Base-by-base conservation (phyloP, 2,329 filamentous ascomycete genomes). In the Graphilbum sp. region DNA sequence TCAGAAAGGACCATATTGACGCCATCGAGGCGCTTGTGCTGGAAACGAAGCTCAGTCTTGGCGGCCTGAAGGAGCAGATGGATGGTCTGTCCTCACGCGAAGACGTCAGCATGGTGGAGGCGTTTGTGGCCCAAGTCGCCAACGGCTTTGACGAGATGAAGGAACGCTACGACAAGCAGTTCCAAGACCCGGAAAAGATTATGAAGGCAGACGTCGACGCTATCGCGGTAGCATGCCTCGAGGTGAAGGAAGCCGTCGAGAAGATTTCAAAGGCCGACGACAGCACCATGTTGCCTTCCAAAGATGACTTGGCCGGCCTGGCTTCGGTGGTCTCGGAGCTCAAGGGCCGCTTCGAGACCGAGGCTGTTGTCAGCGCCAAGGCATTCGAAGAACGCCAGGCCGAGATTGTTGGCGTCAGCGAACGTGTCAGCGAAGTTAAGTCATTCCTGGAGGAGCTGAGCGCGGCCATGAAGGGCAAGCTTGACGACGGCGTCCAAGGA, bases 181-280 rank as follows among this genome's bases (percentile, higher is more conserved):
- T 62, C 10, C 69, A 75, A 16, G 64, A 67, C 30, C 65, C 67
- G 0, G 75, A 81, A 29, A 75, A 72, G 47, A 69, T 88, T 19
- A 80, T 76, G 36, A 94, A 93, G 60, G 72, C 75, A 0, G 84
- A 95, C 47, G 64, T 94, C 4, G 82, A 90, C 45, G 72, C 82
- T 2, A 71, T 96, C 8, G 82, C 85, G 45, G 69, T 83, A 1
- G 69, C 88, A 32, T 82, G 86, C 24, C 72, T 82, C n/a, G 86
- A 94, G 45, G 77, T 92, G 56, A 94, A 92, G 59, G 65, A 69
- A 5, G 73, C 79, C 21, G 64, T 95, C 9, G 79, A 86, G 33
- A 75, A 80, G 39, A 70, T 90, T 50, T 66, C 75, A 25, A 66
- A 79, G 38, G 74, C 79, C 1, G 78, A 90, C 49, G 63, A 82